phyloP scores from a whole-genome alignment of 371 early-diverging fungal species.

The Mortierella sp. region DNA sequence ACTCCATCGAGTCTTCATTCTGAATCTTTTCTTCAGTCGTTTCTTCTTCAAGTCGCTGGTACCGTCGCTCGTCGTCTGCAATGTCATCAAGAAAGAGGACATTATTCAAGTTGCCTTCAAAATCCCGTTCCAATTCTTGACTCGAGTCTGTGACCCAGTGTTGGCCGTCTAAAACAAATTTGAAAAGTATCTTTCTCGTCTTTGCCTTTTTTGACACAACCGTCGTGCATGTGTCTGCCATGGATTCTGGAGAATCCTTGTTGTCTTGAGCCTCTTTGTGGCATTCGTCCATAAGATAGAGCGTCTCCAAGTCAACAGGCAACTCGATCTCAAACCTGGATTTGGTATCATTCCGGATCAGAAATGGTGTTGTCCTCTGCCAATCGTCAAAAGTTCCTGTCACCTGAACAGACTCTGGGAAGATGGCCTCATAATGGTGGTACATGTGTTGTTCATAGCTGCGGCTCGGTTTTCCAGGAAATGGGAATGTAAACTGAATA shows the following conservation, averaged over 20 bases:
- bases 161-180: slow-evolving; percentile 41
- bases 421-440: slow-evolving; percentile 2
- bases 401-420: slow-evolving; percentile 13
- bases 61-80: neutral
- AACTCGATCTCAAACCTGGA: slow-evolving; percentile 14
- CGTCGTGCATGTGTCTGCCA: neutral
- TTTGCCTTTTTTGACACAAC: neutral
- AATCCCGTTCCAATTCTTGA: slow-evolving; percentile 32
- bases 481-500: slow-evolving; percentile 12
- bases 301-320: slow-evolving; percentile 8
- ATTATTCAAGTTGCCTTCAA: slow-evolving; percentile 27
- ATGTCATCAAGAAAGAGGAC: slow-evolving; percentile 1
- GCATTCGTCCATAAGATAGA: neutral
- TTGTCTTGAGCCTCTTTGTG: neutral
- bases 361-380: slow-evolving; percentile 6
- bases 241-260: neutral
- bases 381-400: slow-evolving; percentile 23
- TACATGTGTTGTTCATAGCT: no score
- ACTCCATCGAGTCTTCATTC: no score
- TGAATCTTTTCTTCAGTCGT: no score
- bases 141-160: slow-evolving; percentile 45
- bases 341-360: slow-evolving; percentile 7
- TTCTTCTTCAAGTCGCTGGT: no score
- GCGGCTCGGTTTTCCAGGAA: neutral
- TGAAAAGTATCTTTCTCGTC: slow-evolving; percentile 35